phyloP scores from a whole-genome alignment of 768 basidiomycete genomes.

The Collybiopsis confluens region DNA sequence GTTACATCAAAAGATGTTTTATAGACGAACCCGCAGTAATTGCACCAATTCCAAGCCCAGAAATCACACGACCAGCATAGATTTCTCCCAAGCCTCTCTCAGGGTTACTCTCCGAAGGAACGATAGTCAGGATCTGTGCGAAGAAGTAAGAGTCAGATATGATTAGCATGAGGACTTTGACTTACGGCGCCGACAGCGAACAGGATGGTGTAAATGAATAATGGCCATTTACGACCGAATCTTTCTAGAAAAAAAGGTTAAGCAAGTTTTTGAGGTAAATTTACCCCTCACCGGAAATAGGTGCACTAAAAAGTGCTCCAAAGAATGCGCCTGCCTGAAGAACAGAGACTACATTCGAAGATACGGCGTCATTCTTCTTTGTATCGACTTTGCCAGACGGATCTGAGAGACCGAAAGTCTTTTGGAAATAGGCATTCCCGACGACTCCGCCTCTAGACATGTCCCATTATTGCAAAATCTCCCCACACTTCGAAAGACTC shows the following conservation, averaged over 20 bases:
- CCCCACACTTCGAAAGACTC: too few relatives aligned
- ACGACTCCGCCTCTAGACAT: conserved; percentile 38
- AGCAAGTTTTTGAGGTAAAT: not conserved
- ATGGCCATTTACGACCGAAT: conserved; percentile 46
- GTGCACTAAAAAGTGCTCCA: conserved; percentile 51
- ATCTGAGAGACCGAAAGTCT: conserved; percentile 41
- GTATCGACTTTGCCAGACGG: conserved; percentile 26
- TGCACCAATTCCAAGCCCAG: conserved; percentile 60
- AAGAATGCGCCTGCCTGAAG: conserved; percentile 65
- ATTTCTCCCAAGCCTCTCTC: conserved; percentile 44
- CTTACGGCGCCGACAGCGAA: conserved; percentile 51
- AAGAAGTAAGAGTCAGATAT: not conserved
- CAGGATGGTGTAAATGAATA: conserved; percentile 42
- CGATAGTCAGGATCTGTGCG: conserved; percentile 55
- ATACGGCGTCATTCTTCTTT: conserved; percentile 29
- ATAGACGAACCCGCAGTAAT: conserved; percentile 47
- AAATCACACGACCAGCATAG: conserved; percentile 57
- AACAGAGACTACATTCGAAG: conserved; percentile 62
- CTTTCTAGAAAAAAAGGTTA: conserved; percentile 21
- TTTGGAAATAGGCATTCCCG: conserved; percentile 41
- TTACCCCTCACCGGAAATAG: conserved; percentile 37
- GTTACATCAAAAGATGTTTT: conserved; percentile 54
- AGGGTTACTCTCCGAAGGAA: conserved; percentile 35
- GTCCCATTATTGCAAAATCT: not conserved
- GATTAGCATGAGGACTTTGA: conserved; percentile 1